These are phyloP conservation scores for Dillenia suffruticosa DNA, from an alignment of 164 flowering plant genomes.

Conservation along the genomic window DNA sequence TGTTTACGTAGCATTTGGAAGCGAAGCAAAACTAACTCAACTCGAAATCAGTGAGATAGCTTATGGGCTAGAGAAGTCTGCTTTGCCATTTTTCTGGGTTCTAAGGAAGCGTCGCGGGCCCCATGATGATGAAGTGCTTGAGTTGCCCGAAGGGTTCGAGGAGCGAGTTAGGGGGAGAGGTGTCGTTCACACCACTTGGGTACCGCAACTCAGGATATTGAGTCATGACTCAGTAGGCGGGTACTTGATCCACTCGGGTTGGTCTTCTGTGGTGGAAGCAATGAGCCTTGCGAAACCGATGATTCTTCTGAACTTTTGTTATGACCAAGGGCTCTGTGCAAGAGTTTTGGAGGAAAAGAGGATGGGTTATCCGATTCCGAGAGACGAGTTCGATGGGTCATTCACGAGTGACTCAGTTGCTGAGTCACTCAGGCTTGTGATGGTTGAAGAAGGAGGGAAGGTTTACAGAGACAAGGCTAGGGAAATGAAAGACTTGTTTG, in stretches of 20 bases:
- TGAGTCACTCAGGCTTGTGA: conserved; percentile 19
- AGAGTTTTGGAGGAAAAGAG: conserved; percentile 16
- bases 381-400: conserved; percentile 30
- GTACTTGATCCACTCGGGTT: conserved; percentile 41
- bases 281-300: conserved; percentile 8
- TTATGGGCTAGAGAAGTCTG: conserved; percentile 26
- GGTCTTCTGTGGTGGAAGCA: conserved; percentile 30
- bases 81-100: conserved; percentile 41
- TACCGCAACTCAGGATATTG: conserved; percentile 33
- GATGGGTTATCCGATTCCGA: conserved; percentile 22
- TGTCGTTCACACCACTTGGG: conserved; percentile 34
- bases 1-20: conserved; percentile 29
- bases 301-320: conserved; percentile 21
- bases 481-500: conserved; percentile 24
- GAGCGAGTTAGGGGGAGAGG: conserved; percentile 21
- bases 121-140: not conserved
- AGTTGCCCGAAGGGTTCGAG: conserved; percentile 34
- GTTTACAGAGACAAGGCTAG: conserved; percentile 19
- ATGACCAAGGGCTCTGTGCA: conserved; percentile 33
- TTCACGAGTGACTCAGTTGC: conserved; percentile 28
- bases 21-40: conserved; percentile 18
- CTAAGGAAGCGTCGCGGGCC: conserved; percentile 12
- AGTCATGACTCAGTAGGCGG: conserved; percentile 36
- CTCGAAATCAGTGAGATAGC: conserved; percentile 23
- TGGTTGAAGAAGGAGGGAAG: conserved; percentile 20